phyloP scores from a whole-genome alignment of 2,329 filamentous ascomycete species.

The Harringtonia lauricola region DNA sequence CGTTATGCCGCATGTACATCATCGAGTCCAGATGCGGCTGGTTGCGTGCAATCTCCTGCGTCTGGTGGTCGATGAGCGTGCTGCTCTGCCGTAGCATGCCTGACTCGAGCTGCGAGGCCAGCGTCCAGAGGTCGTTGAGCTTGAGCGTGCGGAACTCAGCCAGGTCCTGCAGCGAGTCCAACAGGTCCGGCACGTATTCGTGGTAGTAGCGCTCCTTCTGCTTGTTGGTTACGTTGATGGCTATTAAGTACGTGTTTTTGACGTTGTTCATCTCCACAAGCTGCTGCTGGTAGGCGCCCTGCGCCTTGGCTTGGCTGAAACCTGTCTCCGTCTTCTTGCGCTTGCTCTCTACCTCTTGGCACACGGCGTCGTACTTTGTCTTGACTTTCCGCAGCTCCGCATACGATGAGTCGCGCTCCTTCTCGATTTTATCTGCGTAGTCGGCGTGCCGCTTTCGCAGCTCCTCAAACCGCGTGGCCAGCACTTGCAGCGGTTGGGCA shows the following conservation, averaged over 20 bases:
- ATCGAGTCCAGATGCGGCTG: constrained; percentile 83
- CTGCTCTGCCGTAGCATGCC: constrained; percentile 65
- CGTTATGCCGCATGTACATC: constrained; percentile 96
- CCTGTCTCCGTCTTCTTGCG: constrained; percentile 91
- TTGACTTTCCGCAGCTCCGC: constrained; percentile 82
- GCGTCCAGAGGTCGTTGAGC: constrained; percentile 76
- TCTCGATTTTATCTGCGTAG: constrained; percentile 78
- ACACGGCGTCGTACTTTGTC: constrained; percentile 82
- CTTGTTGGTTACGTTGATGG: constrained; percentile 94
- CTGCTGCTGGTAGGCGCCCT: constrained; percentile 86
- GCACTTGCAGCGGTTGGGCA: constrained; percentile 74
- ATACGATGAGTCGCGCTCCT: constrained; percentile 77
- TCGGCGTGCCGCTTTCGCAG: constrained; percentile 84
- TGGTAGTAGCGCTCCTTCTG: constrained; percentile 97
- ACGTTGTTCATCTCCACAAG: constrained; percentile 91
- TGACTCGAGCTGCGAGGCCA: constrained; percentile 71
- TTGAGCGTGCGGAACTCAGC: constrained; percentile 79
- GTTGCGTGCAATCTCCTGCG: constrained; percentile 77
- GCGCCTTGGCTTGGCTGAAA: constrained; percentile 90
- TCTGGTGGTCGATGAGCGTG: constrained; percentile 59
- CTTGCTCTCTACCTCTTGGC: constrained; percentile 87
- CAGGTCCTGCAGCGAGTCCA: constrained; percentile 89
- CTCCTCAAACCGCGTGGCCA: constrained; percentile 72
- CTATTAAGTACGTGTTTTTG: constrained; percentile 96
- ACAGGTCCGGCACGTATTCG: constrained; percentile 86